Evolutionary conservation across 129 eudicot species (phyloP), one percentile per base, ranked within the genome.

Genomic region (Helianthus tuberosus): DNA sequence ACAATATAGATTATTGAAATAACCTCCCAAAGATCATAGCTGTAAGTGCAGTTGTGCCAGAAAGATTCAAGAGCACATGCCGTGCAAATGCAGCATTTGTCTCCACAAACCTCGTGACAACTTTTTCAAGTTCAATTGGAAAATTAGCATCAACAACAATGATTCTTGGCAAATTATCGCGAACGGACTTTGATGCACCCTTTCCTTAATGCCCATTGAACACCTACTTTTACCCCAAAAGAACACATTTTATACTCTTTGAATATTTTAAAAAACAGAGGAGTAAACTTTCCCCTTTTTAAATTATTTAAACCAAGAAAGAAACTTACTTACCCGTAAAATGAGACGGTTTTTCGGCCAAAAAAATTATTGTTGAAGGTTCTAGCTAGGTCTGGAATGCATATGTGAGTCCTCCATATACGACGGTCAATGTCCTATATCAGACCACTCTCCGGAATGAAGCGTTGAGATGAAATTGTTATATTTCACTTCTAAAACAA

Each of bases 181-280:
- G 84, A 17, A 82, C 96, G 81, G 86, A 93, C 44, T 88, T 89
- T 49, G 98, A 91, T 52, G 98, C 98, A 49, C 88, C 90, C 49
- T 84, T 86, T 64, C 98, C 98, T 46, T 96, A 96, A 71, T 93
- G 98, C 52, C 98, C 98, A 81, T 93, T 96, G 64, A 93, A 93
- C 62, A 93, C 98, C 97, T 93, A 78, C 71, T 69, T 76, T 66
- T 44, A n/a, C 5, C n/a, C 47, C 50, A 53, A 59, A 11, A 17
- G 2, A 49, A 29, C 71, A 61, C 32, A 7, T 55, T 55, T 8
- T 54, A 54, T 14, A 17, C 20, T 15, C 8, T 54, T 11, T 6
- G 44, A 39, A 38, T 5, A 38, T 54, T 16, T 16, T 1, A 4
- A 17, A 20, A 8, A 55, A 15, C 32, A 55, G 62, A 8, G 6